Percentiles rank a stretch among this genome's conserved stretches.
Evolutionary conservation across 352 stramenopile genomes (phyloP).

Genomic region (Globisporangium okanoganense): DNA sequence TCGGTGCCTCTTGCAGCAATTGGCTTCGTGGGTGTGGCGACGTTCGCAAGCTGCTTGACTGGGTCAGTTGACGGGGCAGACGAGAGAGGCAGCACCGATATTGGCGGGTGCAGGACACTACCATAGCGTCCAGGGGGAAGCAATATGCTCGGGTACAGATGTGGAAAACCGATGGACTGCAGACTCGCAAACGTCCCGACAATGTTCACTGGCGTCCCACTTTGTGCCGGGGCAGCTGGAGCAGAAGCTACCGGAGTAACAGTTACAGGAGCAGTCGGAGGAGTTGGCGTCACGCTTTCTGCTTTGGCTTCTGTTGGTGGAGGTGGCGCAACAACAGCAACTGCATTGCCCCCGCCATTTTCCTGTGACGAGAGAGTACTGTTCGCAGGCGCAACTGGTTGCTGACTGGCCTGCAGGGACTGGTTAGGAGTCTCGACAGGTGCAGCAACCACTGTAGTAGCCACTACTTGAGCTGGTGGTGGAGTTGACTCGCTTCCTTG

Average conservation of each 20-base stretch:
- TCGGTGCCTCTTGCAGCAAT: not conserved
- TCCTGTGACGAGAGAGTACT: not conserved
- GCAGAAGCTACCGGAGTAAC: not conserved
- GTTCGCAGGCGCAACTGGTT: not conserved
- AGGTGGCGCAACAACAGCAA: not conserved
- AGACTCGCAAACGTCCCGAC: conserved; percentile 26
- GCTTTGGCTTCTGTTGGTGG: not conserved
- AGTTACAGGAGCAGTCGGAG: conserved; percentile 7
- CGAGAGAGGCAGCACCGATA: conserved; percentile 13
- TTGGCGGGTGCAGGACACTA: conserved; percentile 17
- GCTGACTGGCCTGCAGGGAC: not conserved
- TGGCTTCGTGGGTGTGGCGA: not conserved
- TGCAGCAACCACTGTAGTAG: not conserved
- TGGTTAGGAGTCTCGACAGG: conserved; percentile 3
- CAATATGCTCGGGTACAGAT: conserved; percentile 64
- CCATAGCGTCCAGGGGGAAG: conserved; percentile 21
- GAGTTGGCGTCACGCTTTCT: conserved; percentile 7
- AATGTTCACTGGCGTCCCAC: conserved; percentile 1
- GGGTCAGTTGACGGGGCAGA: not conserved
- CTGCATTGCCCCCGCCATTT: not conserved
- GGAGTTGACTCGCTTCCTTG: not conserved
- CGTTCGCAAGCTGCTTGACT: not conserved
- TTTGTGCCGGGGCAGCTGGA: not conserved
- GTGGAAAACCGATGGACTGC: conserved; percentile 35
- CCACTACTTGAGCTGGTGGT: not conserved